A percentile compares a stretch with the other conserved stretches of the same genome.
Evolutionary conservation across 768 basidiomycete species (phyloP).

Genomic region (Tulasnella sp.): DNA sequence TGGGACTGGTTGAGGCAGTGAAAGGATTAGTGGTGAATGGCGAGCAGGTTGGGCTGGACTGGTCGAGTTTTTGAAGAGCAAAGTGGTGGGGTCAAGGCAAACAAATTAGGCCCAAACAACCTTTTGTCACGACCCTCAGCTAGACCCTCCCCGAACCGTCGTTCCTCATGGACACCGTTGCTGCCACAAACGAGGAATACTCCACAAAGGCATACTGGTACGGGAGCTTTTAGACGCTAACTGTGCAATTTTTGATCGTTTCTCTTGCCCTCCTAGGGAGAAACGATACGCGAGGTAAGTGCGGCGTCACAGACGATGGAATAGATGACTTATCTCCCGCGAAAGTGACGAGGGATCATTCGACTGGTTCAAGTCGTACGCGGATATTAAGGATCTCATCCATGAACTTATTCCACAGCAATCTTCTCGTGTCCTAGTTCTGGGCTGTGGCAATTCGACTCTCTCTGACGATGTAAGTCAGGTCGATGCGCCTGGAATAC

Average conservation of each 20-base stretch:
- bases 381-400: slow-evolving; percentile 57
- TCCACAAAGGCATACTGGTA: slow-evolving; percentile 8
- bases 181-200: slow-evolving; percentile 5
- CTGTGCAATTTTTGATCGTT: not conserved
- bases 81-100: not conserved
- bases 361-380: slow-evolving; percentile 84
- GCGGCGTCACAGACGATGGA: not conserved
- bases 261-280: slow-evolving; percentile 42
- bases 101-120: not conserved
- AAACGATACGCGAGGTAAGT: slow-evolving; percentile 58
- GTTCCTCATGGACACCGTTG: not conserved
- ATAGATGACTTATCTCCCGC: not conserved
- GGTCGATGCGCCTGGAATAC: not conserved
- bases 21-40: not conserved
- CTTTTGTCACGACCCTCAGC: not conserved
- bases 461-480: slow-evolving; percentile 61
- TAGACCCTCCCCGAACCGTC: not conserved
- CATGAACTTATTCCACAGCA: slow-evolving; percentile 56
- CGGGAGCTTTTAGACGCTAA: no score
- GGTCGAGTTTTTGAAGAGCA: not conserved
- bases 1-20: not conserved
- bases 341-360: slow-evolving; percentile 54
- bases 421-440: slow-evolving; percentile 58
- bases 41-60: not conserved
- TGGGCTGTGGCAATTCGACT: slow-evolving; percentile 71